phyloP scores from a whole-genome alignment of 2,329 filamentous ascomycete species.

The Aspergillus intermedius region DNA sequence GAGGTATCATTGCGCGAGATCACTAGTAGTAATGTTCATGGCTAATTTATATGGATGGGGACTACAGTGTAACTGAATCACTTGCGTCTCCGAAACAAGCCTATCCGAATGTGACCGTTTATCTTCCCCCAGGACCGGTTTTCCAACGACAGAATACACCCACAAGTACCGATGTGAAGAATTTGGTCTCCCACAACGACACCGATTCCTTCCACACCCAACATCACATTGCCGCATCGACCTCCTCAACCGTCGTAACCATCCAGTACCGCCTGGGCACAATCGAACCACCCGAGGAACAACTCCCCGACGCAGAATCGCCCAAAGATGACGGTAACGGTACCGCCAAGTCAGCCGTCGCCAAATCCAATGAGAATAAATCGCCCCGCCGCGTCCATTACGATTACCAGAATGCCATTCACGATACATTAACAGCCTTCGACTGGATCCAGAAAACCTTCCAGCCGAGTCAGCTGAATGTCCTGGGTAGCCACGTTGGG shows the following conservation, averaged over 20 bases:
- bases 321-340: background rate
- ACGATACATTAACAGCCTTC: slow-evolving; percentile 34
- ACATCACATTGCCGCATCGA: slow-evolving; percentile 1
- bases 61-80: slow-evolving; percentile 17
- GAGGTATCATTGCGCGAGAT: slow-evolving; percentile 11
- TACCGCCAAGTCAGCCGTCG: background rate
- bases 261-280: slow-evolving; percentile 36
- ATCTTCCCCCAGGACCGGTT: slow-evolving; percentile 32
- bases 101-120: slow-evolving; percentile 27
- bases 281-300: background rate
- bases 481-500: slow-evolving; percentile 32
- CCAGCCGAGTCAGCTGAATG: slow-evolving; percentile 21
- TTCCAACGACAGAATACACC: slow-evolving; percentile 8
- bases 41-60: background rate
- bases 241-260: slow-evolving; percentile 32
- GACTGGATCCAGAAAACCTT: slow-evolving; percentile 33
- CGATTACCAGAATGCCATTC: slow-evolving; percentile 32
- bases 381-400: slow-evolving; percentile 12
- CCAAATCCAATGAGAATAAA: background rate
- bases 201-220: background rate
- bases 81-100: background rate
- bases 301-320: background rate
- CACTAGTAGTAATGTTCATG: background rate
- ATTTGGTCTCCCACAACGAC: background rate
- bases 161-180: background rate